Percentiles rank a stretch among this genome's conserved stretches.
phyloP scores from a whole-genome alignment of 1,284 basidiomycete genomes.

The Inonotus hispidus region DNA sequence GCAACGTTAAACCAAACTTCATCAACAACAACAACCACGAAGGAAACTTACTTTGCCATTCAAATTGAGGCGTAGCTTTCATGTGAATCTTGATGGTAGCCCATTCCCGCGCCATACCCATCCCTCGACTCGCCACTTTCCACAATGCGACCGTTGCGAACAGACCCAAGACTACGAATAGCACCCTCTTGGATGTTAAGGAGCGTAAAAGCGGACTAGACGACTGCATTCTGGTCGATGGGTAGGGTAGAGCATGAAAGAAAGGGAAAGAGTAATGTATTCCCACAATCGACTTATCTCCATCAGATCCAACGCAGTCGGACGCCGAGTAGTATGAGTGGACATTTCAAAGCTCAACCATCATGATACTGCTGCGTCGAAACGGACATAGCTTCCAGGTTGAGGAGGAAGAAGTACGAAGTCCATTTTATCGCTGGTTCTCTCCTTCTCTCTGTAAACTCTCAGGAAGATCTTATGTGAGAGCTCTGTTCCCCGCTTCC shows the following conservation, averaged over 20 bases:
- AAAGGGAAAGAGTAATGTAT: too few species aligned
- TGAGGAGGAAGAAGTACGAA: too few species aligned
- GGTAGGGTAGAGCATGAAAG: background rate
- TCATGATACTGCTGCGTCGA: too few species aligned
- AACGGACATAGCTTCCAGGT: too few species aligned
- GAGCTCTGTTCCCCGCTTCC: too few species aligned
- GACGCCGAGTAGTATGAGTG: too few species aligned
- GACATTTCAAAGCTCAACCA: too few species aligned
- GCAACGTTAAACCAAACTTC: background rate
- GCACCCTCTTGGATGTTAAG: background rate
- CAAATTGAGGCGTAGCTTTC: slow-evolving; percentile 8
- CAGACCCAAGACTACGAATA: background rate
- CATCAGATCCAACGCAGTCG: too few species aligned
- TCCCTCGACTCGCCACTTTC: background rate
- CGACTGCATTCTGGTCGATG: background rate
- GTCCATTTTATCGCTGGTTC: too few species aligned
- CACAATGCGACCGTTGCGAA: background rate
- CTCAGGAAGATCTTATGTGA: too few species aligned
- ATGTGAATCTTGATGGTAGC: slow-evolving; percentile 10
- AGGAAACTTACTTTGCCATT: slow-evolving; percentile 5
- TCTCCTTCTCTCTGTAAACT: too few species aligned
- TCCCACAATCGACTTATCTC: too few species aligned
- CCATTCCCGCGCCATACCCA: background rate
- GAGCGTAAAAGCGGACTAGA: background rate
- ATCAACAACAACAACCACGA: background rate